Base-by-base conservation (phyloP, 305 asterid species). In the Lippia alba region DNA sequence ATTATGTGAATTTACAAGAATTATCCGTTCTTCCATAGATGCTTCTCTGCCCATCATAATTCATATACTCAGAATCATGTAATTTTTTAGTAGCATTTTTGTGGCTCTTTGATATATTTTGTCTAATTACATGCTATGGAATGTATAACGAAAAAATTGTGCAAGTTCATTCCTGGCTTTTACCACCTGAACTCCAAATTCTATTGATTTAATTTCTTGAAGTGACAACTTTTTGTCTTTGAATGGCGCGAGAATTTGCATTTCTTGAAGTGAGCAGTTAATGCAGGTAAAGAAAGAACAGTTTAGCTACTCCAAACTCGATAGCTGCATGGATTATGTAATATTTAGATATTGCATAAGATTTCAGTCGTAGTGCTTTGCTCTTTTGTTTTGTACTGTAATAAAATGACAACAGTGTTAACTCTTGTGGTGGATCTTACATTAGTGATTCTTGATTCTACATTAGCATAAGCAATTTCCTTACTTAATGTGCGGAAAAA, bases 291-390 rank as follows among this genome's bases (percentile, higher is more conserved):
- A 6, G 34, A 7, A 12, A 15, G 18, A 33, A 40, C 33, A 8
- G 53, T 53, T 39, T 12, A 14, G 16, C 58, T 32, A 57, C 58
- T 49, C 49, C 60, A 69, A 69, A 33, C 36, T 60, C 59, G 49
- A 46, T 32, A 30, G 64, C 46, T 19, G 18, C 67, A 46, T 60
- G 18, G 41, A 66, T 46, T 46, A 69, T 61, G 33, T 64, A 15
- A 16, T 56, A 48, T 11, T 64, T 56, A 17, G 41, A 33, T 46
- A 34, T 15, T 14, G 16, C 16, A 17, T 15, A 49, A 48, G 32
- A 7, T 49, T 14, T n/a, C 16, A 7, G 36, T 53, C 53, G n/a
- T 54, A 14, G n/a, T 53, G 53, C 54, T 54, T 54, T 54, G 41
- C 40, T 34, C n/a, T 5, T 55, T 19, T 9, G 36, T 24, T 19